A percentile compares a stretch with the other conserved stretches of the same genome.
These are phyloP conservation scores for Panicum hallii DNA, from an alignment of 202 grass and related monocot genomes.

Conservation along the genomic window DNA sequence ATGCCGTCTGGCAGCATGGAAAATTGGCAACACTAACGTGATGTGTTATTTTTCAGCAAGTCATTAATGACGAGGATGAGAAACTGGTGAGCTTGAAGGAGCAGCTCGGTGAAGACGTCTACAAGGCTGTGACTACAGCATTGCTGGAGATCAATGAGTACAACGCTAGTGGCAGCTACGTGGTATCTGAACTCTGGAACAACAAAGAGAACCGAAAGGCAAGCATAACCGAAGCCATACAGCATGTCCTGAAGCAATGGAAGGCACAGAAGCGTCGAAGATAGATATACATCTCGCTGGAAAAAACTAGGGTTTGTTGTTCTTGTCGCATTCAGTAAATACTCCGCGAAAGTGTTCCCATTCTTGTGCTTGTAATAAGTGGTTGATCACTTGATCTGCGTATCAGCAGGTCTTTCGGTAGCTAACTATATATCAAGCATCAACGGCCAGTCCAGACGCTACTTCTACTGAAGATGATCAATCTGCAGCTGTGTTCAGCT, in stretches of 20 bases:
- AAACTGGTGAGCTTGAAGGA: slow-evolving; percentile 36
- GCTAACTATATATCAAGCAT: background rate
- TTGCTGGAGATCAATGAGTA: slow-evolving; percentile 57
- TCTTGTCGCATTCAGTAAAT: background rate
- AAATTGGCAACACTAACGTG: background rate
- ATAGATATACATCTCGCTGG: background rate
- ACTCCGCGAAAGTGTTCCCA: background rate
- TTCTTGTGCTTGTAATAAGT: background rate
- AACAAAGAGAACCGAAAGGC: slow-evolving; percentile 59
- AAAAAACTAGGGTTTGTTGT: slow-evolving; percentile 8
- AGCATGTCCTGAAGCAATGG: slow-evolving; percentile 52
- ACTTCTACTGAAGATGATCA: background rate
- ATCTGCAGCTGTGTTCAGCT: background rate
- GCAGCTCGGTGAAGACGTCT: slow-evolving; percentile 29
- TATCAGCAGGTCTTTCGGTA: background rate
- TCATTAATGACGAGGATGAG: slow-evolving; percentile 47
- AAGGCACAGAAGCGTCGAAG: slow-evolving; percentile 28
- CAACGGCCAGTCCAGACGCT: background rate
- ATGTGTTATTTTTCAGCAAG: slow-evolving; percentile 46
- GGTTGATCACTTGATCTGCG: background rate
- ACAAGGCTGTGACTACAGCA: slow-evolving; percentile 40
- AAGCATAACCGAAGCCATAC: slow-evolving; percentile 47
- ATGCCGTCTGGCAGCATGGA: background rate
- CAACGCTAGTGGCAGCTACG: slow-evolving; percentile 55
- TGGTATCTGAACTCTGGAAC: slow-evolving; percentile 69